Evolutionary conservation across 2,329 filamentous ascomycete genomes (phyloP), one percentile per base, ranked within the genome.

Genomic region (Kalmusia sp.): DNA sequence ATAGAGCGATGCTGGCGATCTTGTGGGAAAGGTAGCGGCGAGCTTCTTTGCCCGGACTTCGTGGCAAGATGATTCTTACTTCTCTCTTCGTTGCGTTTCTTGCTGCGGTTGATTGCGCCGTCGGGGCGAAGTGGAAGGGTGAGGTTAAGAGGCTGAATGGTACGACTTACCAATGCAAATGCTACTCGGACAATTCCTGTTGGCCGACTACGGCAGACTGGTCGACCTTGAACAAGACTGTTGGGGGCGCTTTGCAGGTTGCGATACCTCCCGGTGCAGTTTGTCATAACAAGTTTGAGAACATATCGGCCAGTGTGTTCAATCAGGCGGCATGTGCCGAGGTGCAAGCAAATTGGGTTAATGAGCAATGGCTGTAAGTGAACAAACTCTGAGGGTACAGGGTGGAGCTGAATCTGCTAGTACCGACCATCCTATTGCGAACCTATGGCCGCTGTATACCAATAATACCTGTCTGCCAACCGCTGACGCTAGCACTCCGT

Each of bases 381-480:
- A 5, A 11, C 21, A 8, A 2, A 9, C 33, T 8, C n/a, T 15
- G n/a, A 19, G 17, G n/a, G 3, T 7, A 17, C 39, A 14, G 21
- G 37, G 47, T 59, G 30, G 55, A 14, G 6, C 30, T 49, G 27
- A 41, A 41, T 25, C 4, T n/a, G 4, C 31, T 7, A 73, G 70
- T 9, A 70, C 68, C 22, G 69, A 72, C 31, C 59, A 72, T 25
- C 64, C 66, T 3, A 63, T 72, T 39, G 69, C 66, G 0, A 61
- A 64, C 6, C 61, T 73, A 5, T 73, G 70, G 70, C 69, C 70
- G 1, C 47, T 67, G 6, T 67, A 63, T 34, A 72, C 68, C 3
- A 72, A 73, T 52, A 72, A 71, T 44, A 73, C 69, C 1, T 73
- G 70, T 41, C 30, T 70, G 25, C 67, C 62, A 5, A 66, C 65